Evolutionary conservation across 2,329 filamentous ascomycete genomes (phyloP).

Genomic region (Furcasterigmium furcatum): DNA sequence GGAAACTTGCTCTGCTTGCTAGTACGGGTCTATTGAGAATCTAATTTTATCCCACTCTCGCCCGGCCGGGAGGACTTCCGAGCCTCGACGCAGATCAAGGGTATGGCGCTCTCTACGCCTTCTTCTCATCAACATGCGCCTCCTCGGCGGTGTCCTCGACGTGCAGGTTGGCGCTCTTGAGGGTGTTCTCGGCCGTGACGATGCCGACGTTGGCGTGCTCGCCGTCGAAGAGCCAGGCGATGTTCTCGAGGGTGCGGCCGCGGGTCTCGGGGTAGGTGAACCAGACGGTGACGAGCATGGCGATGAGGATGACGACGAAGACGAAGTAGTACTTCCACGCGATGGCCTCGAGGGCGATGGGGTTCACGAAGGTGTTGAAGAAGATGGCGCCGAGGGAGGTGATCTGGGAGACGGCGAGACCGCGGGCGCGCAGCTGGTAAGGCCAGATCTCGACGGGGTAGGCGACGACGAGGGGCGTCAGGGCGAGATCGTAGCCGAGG

Average conservation of each 20-base stretch:
- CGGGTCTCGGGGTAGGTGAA: conserved; percentile 13
- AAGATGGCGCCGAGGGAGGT: conserved; percentile 21
- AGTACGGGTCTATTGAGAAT: too few species aligned
- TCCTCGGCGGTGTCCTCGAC: not conserved
- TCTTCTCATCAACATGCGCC: not conserved
- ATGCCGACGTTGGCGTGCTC: conserved; percentile 1
- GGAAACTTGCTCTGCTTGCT: too few species aligned
- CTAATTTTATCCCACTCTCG: too few species aligned
- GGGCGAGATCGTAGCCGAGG: conserved; percentile 31
- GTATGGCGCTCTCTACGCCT: too few species aligned
- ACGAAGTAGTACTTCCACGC: conserved; percentile 40
- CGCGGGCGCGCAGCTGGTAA: conserved; percentile 12
- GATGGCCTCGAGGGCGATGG: conserved; percentile 33
- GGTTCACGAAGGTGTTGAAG: conserved; percentile 41
- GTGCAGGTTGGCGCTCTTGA: conserved; percentile 1
- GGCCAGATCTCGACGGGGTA: conserved; percentile 23
- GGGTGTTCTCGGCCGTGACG: not conserved
- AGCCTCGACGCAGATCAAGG: too few species aligned
- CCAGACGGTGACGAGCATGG: conserved; percentile 4
- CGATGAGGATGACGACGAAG: conserved; percentile 46
- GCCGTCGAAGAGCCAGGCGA: conserved; percentile 6
- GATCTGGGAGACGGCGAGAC: conserved; percentile 1
- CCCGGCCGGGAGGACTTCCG: too few species aligned
- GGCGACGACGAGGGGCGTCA: conserved; percentile 25
- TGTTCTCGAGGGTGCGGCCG: conserved; percentile 11